phyloP scores from a whole-genome alignment of 2,329 filamentous ascomycete genomes.

The Paecilomyces sp. region DNA sequence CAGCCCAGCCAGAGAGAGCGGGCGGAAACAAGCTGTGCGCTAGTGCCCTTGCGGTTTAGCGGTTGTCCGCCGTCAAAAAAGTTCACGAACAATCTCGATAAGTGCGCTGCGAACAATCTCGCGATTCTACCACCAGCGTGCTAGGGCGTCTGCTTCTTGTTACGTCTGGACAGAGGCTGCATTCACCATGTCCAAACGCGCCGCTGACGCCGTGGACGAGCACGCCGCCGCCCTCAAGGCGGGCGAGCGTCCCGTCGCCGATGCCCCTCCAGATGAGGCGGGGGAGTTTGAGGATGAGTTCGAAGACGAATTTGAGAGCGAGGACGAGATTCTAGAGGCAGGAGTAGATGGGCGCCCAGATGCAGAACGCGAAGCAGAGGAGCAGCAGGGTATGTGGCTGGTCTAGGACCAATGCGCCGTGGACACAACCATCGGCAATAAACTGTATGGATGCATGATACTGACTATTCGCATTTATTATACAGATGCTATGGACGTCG shows the following conservation, averaged over 20 bases:
- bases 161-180: slow-evolving; percentile 2
- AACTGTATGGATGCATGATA: neutral
- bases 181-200: slow-evolving; percentile 52
- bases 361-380: slow-evolving; percentile 84
- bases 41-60: slow-evolving; percentile 3
- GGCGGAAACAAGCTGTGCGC: slow-evolving; percentile 4
- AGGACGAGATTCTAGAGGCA: slow-evolving; percentile 88
- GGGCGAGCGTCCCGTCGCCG: slow-evolving; percentile 50
- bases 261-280: slow-evolving; percentile 45
- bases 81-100: slow-evolving; percentile 3
- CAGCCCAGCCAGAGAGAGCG: neutral
- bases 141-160: slow-evolving; percentile 6
- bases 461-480: neutral
- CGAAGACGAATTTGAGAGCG: slow-evolving; percentile 92
- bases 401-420: slow-evolving; percentile 10
- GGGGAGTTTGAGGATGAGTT: slow-evolving; percentile 71
- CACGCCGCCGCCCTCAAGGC: slow-evolving; percentile 51
- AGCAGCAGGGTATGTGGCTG: slow-evolving; percentile 56
- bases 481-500: slow-evolving; percentile 81
- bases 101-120: slow-evolving; percentile 6
- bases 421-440: slow-evolving; percentile 8
- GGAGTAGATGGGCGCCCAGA: slow-evolving; percentile 90
- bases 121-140: slow-evolving; percentile 15
- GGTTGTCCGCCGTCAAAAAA: slow-evolving; percentile 7
- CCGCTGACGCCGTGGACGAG: slow-evolving; percentile 46